Conservation (phyloP, 257 asterid species). For the Solanum corneliomulleri region DNA sequence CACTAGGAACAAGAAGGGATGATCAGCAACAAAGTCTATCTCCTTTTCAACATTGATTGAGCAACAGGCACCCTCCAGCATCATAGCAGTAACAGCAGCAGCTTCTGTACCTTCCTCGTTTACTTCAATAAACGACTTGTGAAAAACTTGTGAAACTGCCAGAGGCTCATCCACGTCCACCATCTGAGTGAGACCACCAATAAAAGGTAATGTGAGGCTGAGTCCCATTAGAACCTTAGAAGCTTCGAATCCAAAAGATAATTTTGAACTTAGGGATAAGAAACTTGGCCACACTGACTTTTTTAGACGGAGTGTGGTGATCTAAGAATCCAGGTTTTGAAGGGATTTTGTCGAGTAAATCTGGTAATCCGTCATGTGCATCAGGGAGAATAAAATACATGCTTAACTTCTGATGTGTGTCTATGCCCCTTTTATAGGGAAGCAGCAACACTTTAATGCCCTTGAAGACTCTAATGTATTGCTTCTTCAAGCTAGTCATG, state of each 20-base stretch:
- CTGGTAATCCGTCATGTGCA: slow-evolving; percentile 17
- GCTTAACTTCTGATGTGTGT: slow-evolving; percentile 5
- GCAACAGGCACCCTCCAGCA: rapidly evolving
- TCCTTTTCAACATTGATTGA: background rate
- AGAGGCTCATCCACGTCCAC: background rate
- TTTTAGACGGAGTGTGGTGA: background rate
- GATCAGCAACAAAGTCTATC: background rate
- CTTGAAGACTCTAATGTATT: background rate
- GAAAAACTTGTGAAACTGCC: slow-evolving; percentile 2
- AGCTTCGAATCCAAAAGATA: background rate
- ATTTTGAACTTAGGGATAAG: slow-evolving; percentile 22
- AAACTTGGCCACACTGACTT: slow-evolving; percentile 10
- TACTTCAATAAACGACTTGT: background rate
- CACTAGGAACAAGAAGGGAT: background rate
- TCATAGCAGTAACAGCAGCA: slow-evolving; percentile 10
- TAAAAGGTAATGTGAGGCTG: slow-evolving; percentile 15
- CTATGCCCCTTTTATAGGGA: slow-evolving; percentile 12
- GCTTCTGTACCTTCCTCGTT: slow-evolving; percentile 9
- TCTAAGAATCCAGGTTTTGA: slow-evolving; percentile 17
- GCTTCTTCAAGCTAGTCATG: slow-evolving; percentile 20
- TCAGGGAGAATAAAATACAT: slow-evolving; percentile 24
- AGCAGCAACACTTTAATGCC: slow-evolving; percentile 18
- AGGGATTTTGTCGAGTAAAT: slow-evolving; percentile 2
- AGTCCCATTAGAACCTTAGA: background rate
- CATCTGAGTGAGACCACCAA: slow-evolving; percentile 17